Percentiles rank a stretch among this genome's conserved stretches.
These are phyloP conservation scores for Neurospora sp. DNA, from an alignment of 495 filamentous ascomycete species.

Conservation along the genomic window DNA sequence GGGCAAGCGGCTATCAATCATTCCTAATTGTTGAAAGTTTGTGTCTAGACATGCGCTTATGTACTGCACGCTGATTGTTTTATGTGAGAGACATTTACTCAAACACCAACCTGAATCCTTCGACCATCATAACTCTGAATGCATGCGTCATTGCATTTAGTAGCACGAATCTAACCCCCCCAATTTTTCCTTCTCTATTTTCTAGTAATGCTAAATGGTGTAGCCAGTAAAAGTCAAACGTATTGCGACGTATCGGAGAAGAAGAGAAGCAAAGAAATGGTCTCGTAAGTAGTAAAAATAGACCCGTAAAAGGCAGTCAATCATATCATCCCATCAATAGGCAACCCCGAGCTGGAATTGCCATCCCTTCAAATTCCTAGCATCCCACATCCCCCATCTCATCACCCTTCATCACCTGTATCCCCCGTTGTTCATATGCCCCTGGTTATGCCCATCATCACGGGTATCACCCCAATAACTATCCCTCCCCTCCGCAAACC, in stretches of 20 bases:
- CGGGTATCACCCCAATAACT: background rate
- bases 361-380: background rate
- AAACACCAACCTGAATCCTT: background rate
- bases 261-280: background rate
- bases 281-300: background rate
- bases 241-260: background rate
- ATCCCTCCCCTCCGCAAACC: background rate
- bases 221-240: background rate
- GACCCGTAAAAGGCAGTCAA: background rate
- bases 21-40: background rate
- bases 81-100: background rate
- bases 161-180: background rate
- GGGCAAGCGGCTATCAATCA: conserved; percentile 10
- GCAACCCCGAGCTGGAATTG: background rate
- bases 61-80: background rate
- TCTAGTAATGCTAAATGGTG: background rate
- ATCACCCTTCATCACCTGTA: background rate
- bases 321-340: background rate
- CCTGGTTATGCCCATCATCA: background rate
- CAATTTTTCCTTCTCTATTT: background rate
- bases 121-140: background rate
- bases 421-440: background rate
- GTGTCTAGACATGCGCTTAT: background rate
- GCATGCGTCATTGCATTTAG: background rate
- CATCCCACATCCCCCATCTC: background rate